phyloP scores from a whole-genome alignment of 1,139 yeast species.

The Scheffersomyces insectosa region DNA sequence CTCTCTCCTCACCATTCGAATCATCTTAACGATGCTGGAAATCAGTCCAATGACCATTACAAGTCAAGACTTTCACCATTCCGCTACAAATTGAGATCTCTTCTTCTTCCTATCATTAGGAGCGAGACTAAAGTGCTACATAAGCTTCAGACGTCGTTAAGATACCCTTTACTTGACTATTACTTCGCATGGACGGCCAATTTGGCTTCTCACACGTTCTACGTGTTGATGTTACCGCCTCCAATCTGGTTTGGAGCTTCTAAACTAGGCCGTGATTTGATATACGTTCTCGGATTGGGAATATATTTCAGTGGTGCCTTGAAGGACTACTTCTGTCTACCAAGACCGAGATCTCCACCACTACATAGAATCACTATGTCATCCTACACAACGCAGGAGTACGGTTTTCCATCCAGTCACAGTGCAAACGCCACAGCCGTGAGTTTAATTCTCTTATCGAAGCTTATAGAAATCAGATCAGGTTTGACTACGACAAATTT shows the following conservation, averaged over 20 bases:
- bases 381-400: conserved; percentile 85
- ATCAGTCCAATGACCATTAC: conserved; percentile 67
- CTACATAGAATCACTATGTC: conserved; percentile 86
- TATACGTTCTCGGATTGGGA: conserved; percentile 80
- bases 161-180: conserved; percentile 60
- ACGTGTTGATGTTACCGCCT: conserved; percentile 82
- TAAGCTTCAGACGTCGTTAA: conserved; percentile 52
- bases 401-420: conserved; percentile 94
- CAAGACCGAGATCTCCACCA: conserved; percentile 93
- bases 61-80: conserved; percentile 55
- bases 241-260: conserved; percentile 83
- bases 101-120: conserved; percentile 59
- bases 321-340: conserved; percentile 86
- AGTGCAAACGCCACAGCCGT: conserved; percentile 91
- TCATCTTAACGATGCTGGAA: conserved; percentile 63
- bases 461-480: conserved; percentile 17
- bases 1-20: conserved; percentile 6
- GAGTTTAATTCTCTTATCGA: conserved; percentile 47
- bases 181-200: conserved; percentile 90
- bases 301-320: conserved; percentile 75
- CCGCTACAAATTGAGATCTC: conserved; percentile 58
- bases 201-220: conserved; percentile 91
- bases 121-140: conserved; percentile 65
- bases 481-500: conserved; percentile 8
- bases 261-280: conserved; percentile 63